phyloP scores from a whole-genome alignment of 1,284 basidiomycete genomes.

The Volvariella volvacea region DNA sequence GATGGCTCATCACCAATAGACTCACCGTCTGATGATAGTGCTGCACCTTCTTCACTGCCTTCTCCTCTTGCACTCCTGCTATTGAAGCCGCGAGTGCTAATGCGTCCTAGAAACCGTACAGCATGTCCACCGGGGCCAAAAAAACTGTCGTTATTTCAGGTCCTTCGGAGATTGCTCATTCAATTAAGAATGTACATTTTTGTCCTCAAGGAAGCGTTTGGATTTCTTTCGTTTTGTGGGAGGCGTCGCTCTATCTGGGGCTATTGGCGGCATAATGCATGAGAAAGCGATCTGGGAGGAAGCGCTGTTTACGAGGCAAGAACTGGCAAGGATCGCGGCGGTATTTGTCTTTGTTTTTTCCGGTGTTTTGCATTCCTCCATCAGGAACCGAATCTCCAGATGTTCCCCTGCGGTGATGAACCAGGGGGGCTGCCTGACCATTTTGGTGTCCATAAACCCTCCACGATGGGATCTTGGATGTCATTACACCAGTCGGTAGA shows the following conservation, averaged over 20 bases:
- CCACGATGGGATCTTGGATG: too few relatives aligned
- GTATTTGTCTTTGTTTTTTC: background rate
- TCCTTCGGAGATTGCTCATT: too few relatives aligned
- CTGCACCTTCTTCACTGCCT: conserved; percentile 2
- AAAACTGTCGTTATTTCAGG: background rate
- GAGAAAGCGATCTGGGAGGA: background rate
- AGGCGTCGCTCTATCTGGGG: background rate
- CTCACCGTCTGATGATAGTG: background rate
- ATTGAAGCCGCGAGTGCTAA: conserved; percentile 5
- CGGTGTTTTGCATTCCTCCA: background rate
- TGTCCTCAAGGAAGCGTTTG: conserved; percentile 6
- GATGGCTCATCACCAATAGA: too few relatives aligned
- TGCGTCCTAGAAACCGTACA: background rate
- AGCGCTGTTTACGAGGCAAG: too few relatives aligned
- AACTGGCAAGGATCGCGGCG: background rate
- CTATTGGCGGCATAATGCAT: background rate
- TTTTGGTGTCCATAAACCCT: too few relatives aligned
- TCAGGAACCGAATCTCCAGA: too few relatives aligned
- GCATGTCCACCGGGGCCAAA: background rate
- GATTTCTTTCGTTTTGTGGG: background rate
- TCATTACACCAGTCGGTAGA: too few relatives aligned
- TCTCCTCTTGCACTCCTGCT: conserved; percentile 2
- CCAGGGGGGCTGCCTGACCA: too few relatives aligned
- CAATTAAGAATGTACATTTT: conserved; percentile 3
- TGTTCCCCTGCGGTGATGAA: too few relatives aligned